phyloP scores from a whole-genome alignment of 2,329 filamentous ascomycete species.

The Claviceps monticola region DNA sequence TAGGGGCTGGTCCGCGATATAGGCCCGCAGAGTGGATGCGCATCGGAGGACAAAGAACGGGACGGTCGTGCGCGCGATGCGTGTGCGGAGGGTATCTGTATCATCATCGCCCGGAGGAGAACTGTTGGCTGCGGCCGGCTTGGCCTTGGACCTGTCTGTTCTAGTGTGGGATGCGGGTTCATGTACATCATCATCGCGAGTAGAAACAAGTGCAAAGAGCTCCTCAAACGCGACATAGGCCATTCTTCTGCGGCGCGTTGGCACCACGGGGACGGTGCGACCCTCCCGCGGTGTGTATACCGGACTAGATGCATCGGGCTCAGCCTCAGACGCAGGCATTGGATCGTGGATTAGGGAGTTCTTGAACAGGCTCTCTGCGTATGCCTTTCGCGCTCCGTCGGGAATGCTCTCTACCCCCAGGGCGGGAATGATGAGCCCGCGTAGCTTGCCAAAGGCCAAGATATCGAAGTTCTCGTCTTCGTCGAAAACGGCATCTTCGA shows the following conservation, averaged over 20 bases:
- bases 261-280: conserved; percentile 53
- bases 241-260: conserved; percentile 55
- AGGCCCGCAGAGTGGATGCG: conserved; percentile 67
- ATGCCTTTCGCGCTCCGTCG: conserved; percentile 53
- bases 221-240: conserved; percentile 70
- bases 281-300: conserved; percentile 56
- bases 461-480: conserved; percentile 76
- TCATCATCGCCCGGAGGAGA: conserved; percentile 1
- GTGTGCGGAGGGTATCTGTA: conserved; percentile 27
- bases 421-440: conserved; percentile 57
- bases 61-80: conserved; percentile 61
- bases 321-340: conserved; percentile 32
- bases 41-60: conserved; percentile 74
- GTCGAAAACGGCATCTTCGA: conserved; percentile 33
- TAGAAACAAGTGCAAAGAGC: conserved; percentile 54
- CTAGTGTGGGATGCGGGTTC: too few species aligned
- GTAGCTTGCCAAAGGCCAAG: conserved; percentile 52
- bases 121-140: not conserved
- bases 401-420: conserved; percentile 54
- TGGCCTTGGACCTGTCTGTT: not conserved
- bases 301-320: conserved; percentile 41
- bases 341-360: conserved; percentile 68
- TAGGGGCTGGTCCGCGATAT: conserved; percentile 82
- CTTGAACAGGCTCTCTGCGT: conserved; percentile 63
- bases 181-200: conserved; percentile 13